Evolutionary conservation across 257 asterid species (phyloP).

Genomic region (Nicotiana sylvestris): DNA sequence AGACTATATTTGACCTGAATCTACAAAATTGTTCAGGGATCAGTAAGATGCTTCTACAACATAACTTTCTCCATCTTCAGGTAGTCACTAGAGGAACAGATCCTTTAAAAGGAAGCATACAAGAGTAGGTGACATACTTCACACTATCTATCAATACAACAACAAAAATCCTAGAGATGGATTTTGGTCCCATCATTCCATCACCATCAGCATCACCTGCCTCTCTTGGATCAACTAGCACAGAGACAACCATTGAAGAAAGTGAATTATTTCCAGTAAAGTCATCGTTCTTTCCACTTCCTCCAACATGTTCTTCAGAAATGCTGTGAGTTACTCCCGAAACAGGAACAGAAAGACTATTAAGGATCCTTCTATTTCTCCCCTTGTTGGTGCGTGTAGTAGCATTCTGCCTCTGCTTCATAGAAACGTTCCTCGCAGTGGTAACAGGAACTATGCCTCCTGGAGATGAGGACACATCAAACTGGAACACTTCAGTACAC

Average conservation of each 20-base stretch:
- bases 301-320: constrained; percentile 37
- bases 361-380: constrained; percentile 61
- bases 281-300: constrained; percentile 34
- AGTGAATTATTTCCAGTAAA: constrained; percentile 26
- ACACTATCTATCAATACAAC: constrained; percentile 87
- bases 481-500: constrained; percentile 86
- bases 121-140: constrained; percentile 90
- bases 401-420: constrained; percentile 33
- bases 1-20: constrained; percentile 21
- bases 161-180: constrained; percentile 74
- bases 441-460: constrained; percentile 55
- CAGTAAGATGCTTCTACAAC: background rate
- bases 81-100: constrained; percentile 57
- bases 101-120: constrained; percentile 87
- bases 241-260: constrained; percentile 80
- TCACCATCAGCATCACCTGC: constrained; percentile 67
- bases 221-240: constrained; percentile 93
- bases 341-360: constrained; percentile 38
- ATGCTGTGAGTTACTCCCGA: constrained; percentile 41
- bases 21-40: constrained; percentile 53
- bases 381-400: constrained; percentile 40
- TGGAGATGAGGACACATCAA: constrained; percentile 48
- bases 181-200: constrained; percentile 68
- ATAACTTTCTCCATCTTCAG: constrained; percentile 23
- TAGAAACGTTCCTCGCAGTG: constrained; percentile 39